Percentiles rank a stretch among this genome's conserved stretches.
Evolutionary conservation across 306 rosid genomes (phyloP).

Genomic region (Prunus persica): Prunus_persica_NCBIv2 NC_034014.1:30601501-30602000

Average conservation of each 20-base stretch:
- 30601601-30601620: neutral
- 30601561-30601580: neutral
- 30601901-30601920: neutral
- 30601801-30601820: neutral
- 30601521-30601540: too few species aligned
- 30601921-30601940: neutral
- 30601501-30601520: neutral
- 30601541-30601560: too few species aligned
- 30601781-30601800: neutral
- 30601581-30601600: neutral
- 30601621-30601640: neutral
- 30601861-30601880: neutral
- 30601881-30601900: neutral
- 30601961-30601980: constrained; percentile 73
- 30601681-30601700: constrained; percentile 90
- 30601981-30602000: constrained; percentile 98
- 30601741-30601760: neutral
- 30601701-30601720: constrained; percentile 40
- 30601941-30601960: neutral
- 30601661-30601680: constrained; percentile 45
- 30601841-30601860: neutral
- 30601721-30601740: neutral
- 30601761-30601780: neutral
- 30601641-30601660: neutral
- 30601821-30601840: neutral